A percentile compares a stretch with the other conserved stretches of the same genome.
Conservation (phyloP, 2,329 filamentous ascomycete genomes). For the Neopestalotiopsis sp. region DNA sequence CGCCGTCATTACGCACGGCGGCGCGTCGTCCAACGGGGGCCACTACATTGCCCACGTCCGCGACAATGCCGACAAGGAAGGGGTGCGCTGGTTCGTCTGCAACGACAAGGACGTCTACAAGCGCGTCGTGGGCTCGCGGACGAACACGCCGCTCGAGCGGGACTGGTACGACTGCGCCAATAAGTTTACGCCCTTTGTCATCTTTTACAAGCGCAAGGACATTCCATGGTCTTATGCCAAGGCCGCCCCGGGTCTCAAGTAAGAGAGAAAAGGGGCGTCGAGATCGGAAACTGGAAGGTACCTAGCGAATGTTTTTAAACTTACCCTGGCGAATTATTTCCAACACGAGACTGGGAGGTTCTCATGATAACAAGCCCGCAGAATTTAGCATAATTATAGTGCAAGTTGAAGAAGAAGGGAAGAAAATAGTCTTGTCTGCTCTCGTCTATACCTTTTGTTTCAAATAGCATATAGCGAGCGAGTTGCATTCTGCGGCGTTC, state of each 20-base stretch:
- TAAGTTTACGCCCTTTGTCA: constrained; percentile 21
- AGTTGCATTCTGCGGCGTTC: background rate
- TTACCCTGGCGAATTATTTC: too few species aligned
- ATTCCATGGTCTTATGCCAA: constrained; percentile 13
- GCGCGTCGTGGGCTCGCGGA: background rate
- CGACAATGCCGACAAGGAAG: constrained; percentile 44
- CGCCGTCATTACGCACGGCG: constrained; percentile 80
- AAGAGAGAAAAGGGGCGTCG: background rate
- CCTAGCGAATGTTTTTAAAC: background rate
- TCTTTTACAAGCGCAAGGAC: constrained; percentile 31
- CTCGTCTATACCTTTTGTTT: background rate
- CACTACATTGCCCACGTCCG: constrained; percentile 80
- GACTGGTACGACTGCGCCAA: constrained; percentile 16
- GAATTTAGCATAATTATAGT: background rate
- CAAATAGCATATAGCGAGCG: constrained; percentile 3
- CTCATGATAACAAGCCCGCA: too few species aligned
- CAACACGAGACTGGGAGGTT: too few species aligned
- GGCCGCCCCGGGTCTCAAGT: constrained; percentile 8
- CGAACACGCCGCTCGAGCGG: constrained; percentile 1
- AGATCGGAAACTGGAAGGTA: background rate
- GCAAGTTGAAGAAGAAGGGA: background rate
- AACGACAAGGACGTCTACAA: constrained; percentile 45
- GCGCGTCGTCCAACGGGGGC: constrained; percentile 69
- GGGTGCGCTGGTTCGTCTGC: constrained; percentile 53
- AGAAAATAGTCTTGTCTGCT: background rate